These are phyloP conservation scores for Neurospora crassa DNA, from an alignment of 2,329 filamentous ascomycete genomes.

Conservation along the genomic window DNA sequence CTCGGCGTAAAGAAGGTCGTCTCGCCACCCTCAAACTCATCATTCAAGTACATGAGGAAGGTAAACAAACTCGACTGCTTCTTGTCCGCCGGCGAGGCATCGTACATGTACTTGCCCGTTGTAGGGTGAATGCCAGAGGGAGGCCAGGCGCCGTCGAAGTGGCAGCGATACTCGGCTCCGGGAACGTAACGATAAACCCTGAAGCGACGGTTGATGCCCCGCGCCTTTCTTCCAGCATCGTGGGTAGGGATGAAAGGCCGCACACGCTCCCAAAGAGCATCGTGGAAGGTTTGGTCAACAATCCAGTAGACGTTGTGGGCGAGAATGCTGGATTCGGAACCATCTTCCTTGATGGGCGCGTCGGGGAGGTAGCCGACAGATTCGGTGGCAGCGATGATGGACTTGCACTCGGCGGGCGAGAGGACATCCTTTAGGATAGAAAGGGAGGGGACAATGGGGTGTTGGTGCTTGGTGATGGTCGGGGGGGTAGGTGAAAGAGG, in stretches of 20 bases:
- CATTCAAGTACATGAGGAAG: slow-evolving; percentile 16
- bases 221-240: slow-evolving; percentile 45
- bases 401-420: slow-evolving; percentile 49
- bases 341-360: slow-evolving; percentile 55
- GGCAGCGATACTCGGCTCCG: slow-evolving; percentile 60
- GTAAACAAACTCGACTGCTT: slow-evolving; percentile 17
- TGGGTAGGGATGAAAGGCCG: slow-evolving; percentile 44
- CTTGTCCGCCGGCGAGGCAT: slow-evolving; percentile 43
- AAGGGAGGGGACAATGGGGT: slow-evolving; percentile 54
- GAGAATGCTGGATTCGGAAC: slow-evolving; percentile 49
- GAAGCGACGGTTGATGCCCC: slow-evolving; percentile 60
- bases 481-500: slow-evolving; percentile 35
- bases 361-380: slow-evolving; percentile 57
- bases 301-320: slow-evolving; percentile 71
- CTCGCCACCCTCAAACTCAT: slow-evolving; percentile 57
- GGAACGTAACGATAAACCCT: slow-evolving; percentile 65
- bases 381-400: slow-evolving; percentile 59
- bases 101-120: slow-evolving; percentile 54
- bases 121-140: slow-evolving; percentile 50
- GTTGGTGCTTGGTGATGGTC: slow-evolving; percentile 43
- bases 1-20: slow-evolving; percentile 63
- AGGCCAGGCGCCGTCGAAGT: slow-evolving; percentile 66
- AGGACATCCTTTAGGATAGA: slow-evolving; percentile 52
- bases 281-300: slow-evolving; percentile 52
- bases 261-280: slow-evolving; percentile 53